These are phyloP conservation scores for Fusarium redolens DNA, from an alignment of 2,329 filamentous ascomycete species.

Conservation along the genomic window DNA sequence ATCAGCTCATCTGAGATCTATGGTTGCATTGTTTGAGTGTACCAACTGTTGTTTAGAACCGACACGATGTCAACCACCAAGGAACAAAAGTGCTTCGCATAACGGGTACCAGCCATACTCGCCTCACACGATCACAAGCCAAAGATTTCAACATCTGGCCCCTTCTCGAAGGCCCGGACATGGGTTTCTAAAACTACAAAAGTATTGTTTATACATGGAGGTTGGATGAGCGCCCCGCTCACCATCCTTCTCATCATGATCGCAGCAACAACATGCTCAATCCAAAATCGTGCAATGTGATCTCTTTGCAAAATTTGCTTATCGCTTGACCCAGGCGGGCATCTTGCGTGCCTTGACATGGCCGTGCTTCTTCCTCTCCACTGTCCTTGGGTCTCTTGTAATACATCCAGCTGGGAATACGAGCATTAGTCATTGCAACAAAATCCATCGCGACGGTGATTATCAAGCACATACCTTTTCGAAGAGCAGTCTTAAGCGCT, in stretches of 20 bases:
- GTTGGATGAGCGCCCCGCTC: constrained; percentile 28
- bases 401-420: constrained; percentile 82
- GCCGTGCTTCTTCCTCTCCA: constrained; percentile 98
- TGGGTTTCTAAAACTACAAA: constrained; percentile 46
- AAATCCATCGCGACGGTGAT: constrained; percentile 11
- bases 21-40: background rate
- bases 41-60: background rate
- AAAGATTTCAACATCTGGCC: constrained; percentile 16
- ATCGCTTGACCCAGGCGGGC: constrained; percentile 96
- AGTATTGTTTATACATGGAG: constrained; percentile 43
- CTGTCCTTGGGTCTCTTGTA: constrained; percentile 88
- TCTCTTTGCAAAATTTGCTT: constrained; percentile 41
- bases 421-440: constrained; percentile 55
- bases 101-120: background rate
- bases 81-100: background rate
- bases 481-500: constrained; percentile 84
- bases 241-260: constrained; percentile 34
- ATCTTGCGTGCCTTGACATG: constrained; percentile 97
- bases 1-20: constrained; percentile 4
- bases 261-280: constrained; percentile 27
- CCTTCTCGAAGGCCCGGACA: constrained; percentile 25
- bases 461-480: constrained; percentile 77
- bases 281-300: constrained; percentile 24
- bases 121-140: constrained; percentile 13
- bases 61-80: background rate